phyloP scores from a whole-genome alignment of 306 rosid species.

The Lathyrus aphaca region DNA sequence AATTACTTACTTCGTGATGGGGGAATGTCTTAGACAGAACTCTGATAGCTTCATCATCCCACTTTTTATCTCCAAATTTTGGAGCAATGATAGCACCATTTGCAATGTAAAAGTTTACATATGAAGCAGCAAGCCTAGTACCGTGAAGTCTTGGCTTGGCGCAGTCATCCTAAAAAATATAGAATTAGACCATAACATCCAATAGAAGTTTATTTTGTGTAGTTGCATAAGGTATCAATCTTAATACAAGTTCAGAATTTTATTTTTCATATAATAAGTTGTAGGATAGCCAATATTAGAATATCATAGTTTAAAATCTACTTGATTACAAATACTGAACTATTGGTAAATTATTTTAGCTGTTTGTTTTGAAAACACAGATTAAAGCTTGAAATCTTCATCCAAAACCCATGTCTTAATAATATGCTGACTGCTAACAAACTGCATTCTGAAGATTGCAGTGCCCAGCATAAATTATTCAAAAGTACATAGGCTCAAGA shows the following conservation, averaged over 20 bases:
- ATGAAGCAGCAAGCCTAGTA: constrained; percentile 91
- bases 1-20: constrained; percentile 63
- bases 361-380: constrained; percentile 29
- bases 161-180: constrained; percentile 47
- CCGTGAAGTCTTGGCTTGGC: constrained; percentile 70
- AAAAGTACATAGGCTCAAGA: background rate
- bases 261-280: constrained; percentile 5
- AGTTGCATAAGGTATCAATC: constrained; percentile 25
- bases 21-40: constrained; percentile 80
- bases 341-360: constrained; percentile 15
- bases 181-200: constrained; percentile 18
- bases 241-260: constrained; percentile 11
- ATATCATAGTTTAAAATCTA: constrained; percentile 9
- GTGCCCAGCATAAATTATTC: constrained; percentile 26
- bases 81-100: constrained; percentile 81
- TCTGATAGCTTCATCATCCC: constrained; percentile 80
- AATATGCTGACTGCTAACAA: constrained; percentile 27
- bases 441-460: constrained; percentile 15
- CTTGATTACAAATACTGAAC: constrained; percentile 8
- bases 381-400: background rate
- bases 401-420: constrained; percentile 13
- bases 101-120: constrained; percentile 89
- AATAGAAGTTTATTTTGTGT: constrained; percentile 25
- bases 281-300: constrained; percentile 26
- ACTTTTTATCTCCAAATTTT: constrained; percentile 82